These are phyloP conservation scores for Thalia dealbata DNA, from an alignment of 176 grass and related monocot genomes.

Conservation along the genomic window DNA sequence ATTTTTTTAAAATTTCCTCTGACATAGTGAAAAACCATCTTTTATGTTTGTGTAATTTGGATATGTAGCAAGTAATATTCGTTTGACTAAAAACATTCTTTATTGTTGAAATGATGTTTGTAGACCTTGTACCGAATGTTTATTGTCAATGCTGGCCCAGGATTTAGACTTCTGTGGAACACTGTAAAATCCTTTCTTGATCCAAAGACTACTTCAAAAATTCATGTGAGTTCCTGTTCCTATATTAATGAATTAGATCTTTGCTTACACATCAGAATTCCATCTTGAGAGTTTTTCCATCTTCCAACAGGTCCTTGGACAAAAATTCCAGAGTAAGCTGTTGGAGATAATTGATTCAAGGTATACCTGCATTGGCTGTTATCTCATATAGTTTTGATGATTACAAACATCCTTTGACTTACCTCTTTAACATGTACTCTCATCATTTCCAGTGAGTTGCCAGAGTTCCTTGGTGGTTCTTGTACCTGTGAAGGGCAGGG, in stretches of 20 bases:
- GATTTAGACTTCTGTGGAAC: constrained; percentile 82
- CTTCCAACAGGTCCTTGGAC: constrained; percentile 68
- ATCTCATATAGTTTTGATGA: constrained; percentile 1
- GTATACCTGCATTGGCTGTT: constrained; percentile 29
- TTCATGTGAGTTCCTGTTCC: constrained; percentile 51
- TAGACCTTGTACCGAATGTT: constrained; percentile 96
- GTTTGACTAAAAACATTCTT: not conserved
- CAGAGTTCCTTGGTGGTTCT: constrained; percentile 75
- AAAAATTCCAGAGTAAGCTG: constrained; percentile 79
- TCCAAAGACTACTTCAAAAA: constrained; percentile 95
- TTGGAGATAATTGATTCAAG: constrained; percentile 81
- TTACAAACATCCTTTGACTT: not conserved
- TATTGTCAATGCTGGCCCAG: constrained; percentile 90
- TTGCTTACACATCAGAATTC: not conserved
- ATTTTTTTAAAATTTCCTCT: too few species aligned
- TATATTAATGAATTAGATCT: constrained; percentile 6
- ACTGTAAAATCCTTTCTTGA: constrained; percentile 91
- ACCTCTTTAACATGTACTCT: not conserved
- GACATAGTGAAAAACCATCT: not conserved
- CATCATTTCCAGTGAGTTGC: constrained; percentile 32
- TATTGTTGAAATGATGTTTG: constrained; percentile 8
- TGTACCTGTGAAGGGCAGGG: constrained; percentile 82
- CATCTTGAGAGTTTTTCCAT: constrained; percentile 4
- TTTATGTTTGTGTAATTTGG: not conserved
- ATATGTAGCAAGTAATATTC: not conserved